Evolutionary conservation across 176 grass and related monocot species (phyloP), one percentile per base, ranked within the genome.

Genomic region (Hyparrhenia diplandra): DNA sequence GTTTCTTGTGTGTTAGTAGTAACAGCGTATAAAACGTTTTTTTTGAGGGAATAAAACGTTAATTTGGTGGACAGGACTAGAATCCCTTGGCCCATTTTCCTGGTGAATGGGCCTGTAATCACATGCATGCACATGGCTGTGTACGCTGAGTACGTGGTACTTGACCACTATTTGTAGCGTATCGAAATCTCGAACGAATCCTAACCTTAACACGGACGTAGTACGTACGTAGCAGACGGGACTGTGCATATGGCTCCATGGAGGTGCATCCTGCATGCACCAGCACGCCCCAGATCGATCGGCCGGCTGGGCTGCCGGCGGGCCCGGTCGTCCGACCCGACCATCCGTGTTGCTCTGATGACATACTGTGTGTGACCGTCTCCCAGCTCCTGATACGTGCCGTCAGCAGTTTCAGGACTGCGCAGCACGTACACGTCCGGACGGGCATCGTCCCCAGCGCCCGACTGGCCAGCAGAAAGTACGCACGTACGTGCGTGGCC

Each of bases 1-100:
- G 82, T 88, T 61, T 80, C 81, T 74, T 80, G 31, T 80, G n/a
- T n/a, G 76, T 80, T 69, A 80, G 81, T 29, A 32, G n/a, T n/a
- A 69, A 80, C 70, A 80, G 62, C 17, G 69, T 51, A 41, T 63
- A 24, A 76, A 41, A 63, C 24, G 41, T 64, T n/a, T n/a, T n/a
- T n/a, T n/a, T n/a, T n/a, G n/a, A n/a, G n/a, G n/a, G n/a, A n/a
- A n/a, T n/a, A n/a, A n/a, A n/a, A n/a, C n/a, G n/a, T n/a, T n/a
- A n/a, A n/a, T n/a, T n/a, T n/a, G n/a, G n/a, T n/a, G n/a, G n/a
- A n/a, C n/a, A n/a, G n/a, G n/a, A n/a, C n/a, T n/a, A n/a, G n/a
- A 51, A 24, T 13, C 3, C 37, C 39, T 16, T 4, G 13, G 28
- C 46, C 20, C 40, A 52, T 40, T 54, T 39, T 0, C 30, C 8